A percentile compares a stretch with the other conserved stretches of the same genome.
Conservation (phyloP, 2,329 filamentous ascomycete genomes). For the Amauroascus verrucosus region DNA sequence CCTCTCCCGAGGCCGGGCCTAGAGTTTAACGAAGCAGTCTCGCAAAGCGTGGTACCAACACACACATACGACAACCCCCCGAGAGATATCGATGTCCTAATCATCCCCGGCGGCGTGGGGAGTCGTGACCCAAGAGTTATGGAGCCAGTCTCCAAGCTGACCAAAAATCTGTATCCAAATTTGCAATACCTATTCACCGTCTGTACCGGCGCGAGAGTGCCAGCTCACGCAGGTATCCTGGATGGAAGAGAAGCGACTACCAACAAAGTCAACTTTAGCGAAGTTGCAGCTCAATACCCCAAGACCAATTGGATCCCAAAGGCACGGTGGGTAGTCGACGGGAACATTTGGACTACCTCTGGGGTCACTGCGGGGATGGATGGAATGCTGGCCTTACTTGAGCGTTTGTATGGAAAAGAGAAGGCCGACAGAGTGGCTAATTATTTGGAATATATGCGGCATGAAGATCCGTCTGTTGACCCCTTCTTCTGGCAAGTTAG, state of each 20-base stretch:
- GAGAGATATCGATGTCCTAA: constrained; percentile 47
- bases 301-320: constrained; percentile 50
- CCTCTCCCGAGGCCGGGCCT: constrained; percentile 6
- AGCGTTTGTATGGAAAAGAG: constrained; percentile 44
- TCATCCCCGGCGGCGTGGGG: constrained; percentile 56
- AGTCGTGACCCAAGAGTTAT: constrained; percentile 25
- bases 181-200: constrained; percentile 52
- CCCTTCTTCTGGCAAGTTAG: constrained; percentile 34
- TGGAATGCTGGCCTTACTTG: constrained; percentile 49
- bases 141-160: constrained; percentile 37
- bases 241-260: constrained; percentile 54
- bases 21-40: constrained; percentile 16
- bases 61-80: constrained; percentile 47
- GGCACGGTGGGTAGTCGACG: constrained; percentile 56
- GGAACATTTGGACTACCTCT: constrained; percentile 56
- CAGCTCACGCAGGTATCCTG: constrained; percentile 50
- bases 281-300: constrained; percentile 40
- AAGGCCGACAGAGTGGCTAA: constrained; percentile 42
- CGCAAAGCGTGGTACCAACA: constrained; percentile 38
- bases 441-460: constrained; percentile 49
- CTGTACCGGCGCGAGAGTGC: constrained; percentile 54
- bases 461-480: constrained; percentile 42
- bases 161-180: constrained; percentile 37
- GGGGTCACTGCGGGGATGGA: constrained; percentile 56
- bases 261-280: constrained; percentile 51